A percentile compares a stretch with the other conserved stretches of the same genome.
These are phyloP conservation scores for Brachypodium distachyon DNA, from an alignment of 202 grass and related monocot species.

Conservation along the genomic window DNA sequence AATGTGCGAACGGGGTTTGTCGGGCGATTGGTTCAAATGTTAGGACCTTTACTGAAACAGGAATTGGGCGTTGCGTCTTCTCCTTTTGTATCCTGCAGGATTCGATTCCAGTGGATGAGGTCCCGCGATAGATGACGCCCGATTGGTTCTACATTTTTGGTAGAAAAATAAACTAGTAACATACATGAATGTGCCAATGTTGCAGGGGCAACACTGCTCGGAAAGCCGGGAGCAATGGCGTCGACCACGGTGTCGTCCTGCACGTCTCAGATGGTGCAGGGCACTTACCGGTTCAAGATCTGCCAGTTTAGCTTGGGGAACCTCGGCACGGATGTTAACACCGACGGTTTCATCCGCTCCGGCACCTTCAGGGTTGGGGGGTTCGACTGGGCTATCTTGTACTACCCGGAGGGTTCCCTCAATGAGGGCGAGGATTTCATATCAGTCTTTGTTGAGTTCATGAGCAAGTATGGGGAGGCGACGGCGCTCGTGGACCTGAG, in stretches of 20 bases:
- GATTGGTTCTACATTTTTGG: background rate
- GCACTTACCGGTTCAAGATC: background rate
- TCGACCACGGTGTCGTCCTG: background rate
- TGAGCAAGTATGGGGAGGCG: background rate
- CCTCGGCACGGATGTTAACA: background rate
- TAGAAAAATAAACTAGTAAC: background rate
- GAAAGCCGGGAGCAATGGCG: background rate
- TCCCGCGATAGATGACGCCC: no score
- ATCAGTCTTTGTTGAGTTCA: background rate
- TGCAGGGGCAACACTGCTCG: background rate
- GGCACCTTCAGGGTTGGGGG: conserved; percentile 1
- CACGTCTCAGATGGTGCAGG: background rate
- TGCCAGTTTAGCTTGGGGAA: background rate
- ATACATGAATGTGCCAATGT: background rate
- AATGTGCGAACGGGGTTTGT: no score
- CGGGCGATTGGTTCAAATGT: background rate
- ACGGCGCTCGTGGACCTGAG: background rate
- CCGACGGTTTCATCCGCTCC: conserved; percentile 1
- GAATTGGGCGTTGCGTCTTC: background rate
- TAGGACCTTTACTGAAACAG: background rate
- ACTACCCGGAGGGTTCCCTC: background rate
- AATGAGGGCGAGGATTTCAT: background rate
- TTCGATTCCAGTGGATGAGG: background rate
- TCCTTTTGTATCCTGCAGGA: background rate
- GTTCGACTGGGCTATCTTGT: conserved; percentile 1